phyloP scores from a whole-genome alignment of 257 asterid species.

The Lycium ferocissimum region DNA sequence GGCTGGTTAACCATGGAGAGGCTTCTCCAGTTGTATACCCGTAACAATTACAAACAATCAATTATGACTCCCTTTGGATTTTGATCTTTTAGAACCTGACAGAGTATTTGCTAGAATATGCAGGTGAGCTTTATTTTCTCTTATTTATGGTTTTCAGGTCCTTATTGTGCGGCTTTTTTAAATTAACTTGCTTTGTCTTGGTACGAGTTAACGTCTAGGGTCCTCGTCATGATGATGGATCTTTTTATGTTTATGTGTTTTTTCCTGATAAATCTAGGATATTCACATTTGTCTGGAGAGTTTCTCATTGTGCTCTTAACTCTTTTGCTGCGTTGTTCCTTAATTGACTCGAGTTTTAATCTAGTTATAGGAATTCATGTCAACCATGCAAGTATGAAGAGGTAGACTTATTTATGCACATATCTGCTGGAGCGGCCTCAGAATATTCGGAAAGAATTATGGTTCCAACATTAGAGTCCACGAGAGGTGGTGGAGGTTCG shows the following conservation, averaged over 20 bases:
- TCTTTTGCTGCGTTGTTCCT: constrained; percentile 9
- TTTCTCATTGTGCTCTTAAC: neutral
- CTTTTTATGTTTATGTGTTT: neutral
- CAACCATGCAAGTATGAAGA: neutral
- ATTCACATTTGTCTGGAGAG: neutral
- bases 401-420: neutral
- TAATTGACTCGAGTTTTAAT: neutral
- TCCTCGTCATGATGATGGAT: neutral
- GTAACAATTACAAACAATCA: neutral
- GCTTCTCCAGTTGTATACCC: constrained; percentile 12
- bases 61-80: neutral
- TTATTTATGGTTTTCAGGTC: neutral
- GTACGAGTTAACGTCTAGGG: neutral
- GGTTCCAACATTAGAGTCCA: constrained; percentile 72
- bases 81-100: neutral
- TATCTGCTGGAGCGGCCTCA: neutral
- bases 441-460: constrained; percentile 36
- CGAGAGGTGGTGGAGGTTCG: constrained; percentile 83
- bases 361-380: neutral
- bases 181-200: neutral
- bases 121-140: neutral
- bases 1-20: neutral
- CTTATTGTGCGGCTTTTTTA: neutral
- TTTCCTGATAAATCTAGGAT: neutral
- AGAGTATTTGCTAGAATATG: neutral